phyloP scores from a whole-genome alignment of 345 rosid species.

The Melaleuca alternifolia region DNA sequence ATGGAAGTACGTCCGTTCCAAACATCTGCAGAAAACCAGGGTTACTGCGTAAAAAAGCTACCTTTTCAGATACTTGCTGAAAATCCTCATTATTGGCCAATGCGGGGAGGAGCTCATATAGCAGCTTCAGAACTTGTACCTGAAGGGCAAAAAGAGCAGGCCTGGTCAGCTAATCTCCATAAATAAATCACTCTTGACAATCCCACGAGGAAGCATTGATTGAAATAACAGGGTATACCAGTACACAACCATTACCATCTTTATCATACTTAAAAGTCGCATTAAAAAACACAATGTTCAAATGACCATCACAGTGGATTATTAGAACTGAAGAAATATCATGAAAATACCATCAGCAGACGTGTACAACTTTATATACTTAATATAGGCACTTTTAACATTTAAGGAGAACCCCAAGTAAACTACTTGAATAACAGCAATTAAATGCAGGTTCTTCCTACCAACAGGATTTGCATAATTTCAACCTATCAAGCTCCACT shows the following conservation, averaged over 20 bases:
- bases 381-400: background rate
- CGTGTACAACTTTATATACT: background rate
- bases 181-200: background rate
- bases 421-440: background rate
- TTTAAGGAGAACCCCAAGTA: background rate
- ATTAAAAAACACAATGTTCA: background rate
- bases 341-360: background rate
- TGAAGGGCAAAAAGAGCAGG: constrained; percentile 12
- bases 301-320: background rate
- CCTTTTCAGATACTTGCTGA: constrained; percentile 48
- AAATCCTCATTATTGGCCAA: constrained; percentile 20
- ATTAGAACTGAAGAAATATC: background rate
- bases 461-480: too few species aligned
- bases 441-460: too few species aligned
- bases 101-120: constrained; percentile 72
- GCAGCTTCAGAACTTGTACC: constrained; percentile 86
- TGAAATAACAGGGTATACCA: background rate
- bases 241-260: background rate
- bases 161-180: background rate
- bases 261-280: background rate
- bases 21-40: constrained; percentile 52
- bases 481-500: background rate
- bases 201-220: background rate
- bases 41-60: constrained; percentile 44
- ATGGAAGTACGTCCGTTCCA: constrained; percentile 60